phyloP scores from a whole-genome alignment of 768 basidiomycete genomes.

The Psilocybe cyanescens region DNA sequence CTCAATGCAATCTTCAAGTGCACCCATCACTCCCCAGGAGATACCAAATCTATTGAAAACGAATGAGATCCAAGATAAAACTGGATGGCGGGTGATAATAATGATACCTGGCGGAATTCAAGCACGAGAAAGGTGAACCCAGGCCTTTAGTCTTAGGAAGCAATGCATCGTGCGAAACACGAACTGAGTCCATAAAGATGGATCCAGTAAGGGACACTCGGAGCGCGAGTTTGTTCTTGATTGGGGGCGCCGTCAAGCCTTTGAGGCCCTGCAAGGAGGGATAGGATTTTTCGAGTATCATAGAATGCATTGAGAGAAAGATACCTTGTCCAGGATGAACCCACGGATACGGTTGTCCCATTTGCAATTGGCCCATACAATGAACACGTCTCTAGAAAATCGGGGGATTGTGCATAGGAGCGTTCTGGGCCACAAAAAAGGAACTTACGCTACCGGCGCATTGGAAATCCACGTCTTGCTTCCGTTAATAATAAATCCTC shows the following conservation, averaged over 20 bases:
- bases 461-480: constrained; percentile 99
- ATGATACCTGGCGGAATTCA: constrained; percentile 81
- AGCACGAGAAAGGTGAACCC: constrained; percentile 86
- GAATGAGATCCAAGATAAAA: constrained; percentile 4
- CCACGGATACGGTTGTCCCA: constrained; percentile 93
- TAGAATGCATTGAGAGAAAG: background rate
- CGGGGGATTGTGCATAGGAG: constrained; percentile 14
- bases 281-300: background rate
- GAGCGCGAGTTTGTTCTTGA: constrained; percentile 93
- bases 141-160: constrained; percentile 82
- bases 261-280: constrained; percentile 60
- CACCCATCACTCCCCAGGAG: constrained; percentile 95
- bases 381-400: constrained; percentile 73
- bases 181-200: constrained; percentile 91
- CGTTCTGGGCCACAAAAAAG: background rate
- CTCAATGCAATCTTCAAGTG: constrained; percentile 88
- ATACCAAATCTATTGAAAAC: constrained; percentile 67
- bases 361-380: constrained; percentile 94
- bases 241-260: constrained; percentile 83
- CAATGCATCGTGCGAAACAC: constrained; percentile 72
- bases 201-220: constrained; percentile 85
- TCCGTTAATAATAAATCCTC: constrained; percentile 85
- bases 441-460: constrained; percentile 81
- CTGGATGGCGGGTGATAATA: constrained; percentile 11
- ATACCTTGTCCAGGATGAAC: constrained; percentile 88